A percentile compares a stretch with the other conserved stretches of the same genome.
These are phyloP conservation scores for Pestalotiopsis sp. DNA, from an alignment of 2,329 filamentous ascomycete species.

Conservation along the genomic window DNA sequence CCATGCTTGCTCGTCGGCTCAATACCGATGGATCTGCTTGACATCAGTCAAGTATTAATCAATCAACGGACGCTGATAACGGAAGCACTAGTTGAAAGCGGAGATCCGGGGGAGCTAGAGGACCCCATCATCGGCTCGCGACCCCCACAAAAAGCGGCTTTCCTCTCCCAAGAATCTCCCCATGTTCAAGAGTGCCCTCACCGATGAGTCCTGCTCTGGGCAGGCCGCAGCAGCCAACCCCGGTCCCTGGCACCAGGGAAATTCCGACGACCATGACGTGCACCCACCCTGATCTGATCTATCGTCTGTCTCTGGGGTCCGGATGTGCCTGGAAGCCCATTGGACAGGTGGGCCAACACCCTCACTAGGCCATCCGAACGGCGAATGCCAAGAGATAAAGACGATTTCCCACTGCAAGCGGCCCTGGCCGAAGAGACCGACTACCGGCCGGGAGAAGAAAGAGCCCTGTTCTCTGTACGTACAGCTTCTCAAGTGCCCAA, in stretches of 20 bases:
- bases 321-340: background rate
- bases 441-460: background rate
- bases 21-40: background rate
- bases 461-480: background rate
- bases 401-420: background rate
- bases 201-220: background rate
- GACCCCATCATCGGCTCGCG: background rate
- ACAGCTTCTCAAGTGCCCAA: background rate
- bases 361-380: background rate
- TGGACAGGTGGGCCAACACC: background rate
- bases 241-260: background rate
- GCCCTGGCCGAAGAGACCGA: slow-evolving; percentile 2
- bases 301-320: background rate
- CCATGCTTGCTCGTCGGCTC: background rate
- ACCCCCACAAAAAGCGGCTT: background rate
- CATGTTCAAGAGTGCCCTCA: background rate
- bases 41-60: background rate
- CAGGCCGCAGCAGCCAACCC: background rate
- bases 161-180: background rate
- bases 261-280: background rate
- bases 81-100: background rate
- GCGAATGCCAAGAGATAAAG: slow-evolving; percentile 4
- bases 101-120: background rate
- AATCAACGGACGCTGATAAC: background rate
- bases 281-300: background rate